Percentiles rank a stretch among this genome's conserved stretches.
Evolutionary conservation across 805 yeast genomes (phyloP).

Genomic region (Candida koratica): DNA sequence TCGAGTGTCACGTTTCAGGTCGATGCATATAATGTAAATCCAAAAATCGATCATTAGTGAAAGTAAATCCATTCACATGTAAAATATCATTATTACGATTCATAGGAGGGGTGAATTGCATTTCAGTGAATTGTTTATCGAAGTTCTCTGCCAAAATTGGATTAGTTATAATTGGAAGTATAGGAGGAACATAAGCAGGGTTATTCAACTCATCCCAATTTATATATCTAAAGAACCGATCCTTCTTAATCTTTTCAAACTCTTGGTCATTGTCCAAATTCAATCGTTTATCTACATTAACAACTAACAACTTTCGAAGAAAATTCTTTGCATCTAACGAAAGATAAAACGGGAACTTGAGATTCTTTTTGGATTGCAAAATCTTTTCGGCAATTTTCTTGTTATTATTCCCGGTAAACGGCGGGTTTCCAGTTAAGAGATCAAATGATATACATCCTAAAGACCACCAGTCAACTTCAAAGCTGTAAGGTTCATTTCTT

Average conservation of each 20-base stretch:
- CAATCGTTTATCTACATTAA: slow-evolving; percentile 34
- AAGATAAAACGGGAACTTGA: slow-evolving; percentile 39
- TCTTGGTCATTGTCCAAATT: slow-evolving; percentile 31
- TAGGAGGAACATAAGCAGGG: slow-evolving; percentile 31
- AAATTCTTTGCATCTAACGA: slow-evolving; percentile 41
- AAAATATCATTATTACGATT: slow-evolving; percentile 28
- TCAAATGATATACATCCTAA: slow-evolving; percentile 43
- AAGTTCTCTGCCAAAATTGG: slow-evolving; percentile 45
- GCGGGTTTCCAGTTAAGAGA: slow-evolving; percentile 42
- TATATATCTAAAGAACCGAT: slow-evolving; percentile 37
- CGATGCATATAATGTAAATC: no score
- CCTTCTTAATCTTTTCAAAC: slow-evolving; percentile 30
- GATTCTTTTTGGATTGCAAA: slow-evolving; percentile 26
- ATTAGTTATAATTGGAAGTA: slow-evolving; percentile 41
- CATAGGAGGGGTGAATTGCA: slow-evolving; percentile 35
- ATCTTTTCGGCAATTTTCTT: slow-evolving; percentile 39
- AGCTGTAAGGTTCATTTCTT: slow-evolving; percentile 38
- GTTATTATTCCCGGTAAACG: slow-evolving; percentile 41
- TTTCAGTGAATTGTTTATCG: slow-evolving; percentile 39
- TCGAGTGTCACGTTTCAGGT: no score
- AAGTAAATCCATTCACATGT: slow-evolving; percentile 40
- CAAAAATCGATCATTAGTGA: slow-evolving; percentile 37
- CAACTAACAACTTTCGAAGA: slow-evolving; percentile 33
- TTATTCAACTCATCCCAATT: slow-evolving; percentile 32
- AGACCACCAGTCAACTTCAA: slow-evolving; percentile 47